Conservation (phyloP, 805 yeast genomes). For the Saccharomycopsis sp. region DNA sequence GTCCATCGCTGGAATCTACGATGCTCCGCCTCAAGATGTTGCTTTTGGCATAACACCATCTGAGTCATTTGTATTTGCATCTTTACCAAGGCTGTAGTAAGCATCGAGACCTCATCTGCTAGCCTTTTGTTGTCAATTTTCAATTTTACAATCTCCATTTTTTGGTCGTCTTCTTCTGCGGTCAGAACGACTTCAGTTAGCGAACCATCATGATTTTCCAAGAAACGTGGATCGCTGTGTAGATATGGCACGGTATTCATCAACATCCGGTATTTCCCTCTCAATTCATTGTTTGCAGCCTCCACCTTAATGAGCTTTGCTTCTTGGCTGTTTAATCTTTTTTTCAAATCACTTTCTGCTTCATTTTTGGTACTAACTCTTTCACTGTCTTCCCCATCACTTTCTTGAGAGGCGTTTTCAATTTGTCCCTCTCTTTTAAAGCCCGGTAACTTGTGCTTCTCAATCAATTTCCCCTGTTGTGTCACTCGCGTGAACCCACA, state of each 20-base stretch:
- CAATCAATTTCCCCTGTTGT: not conserved
- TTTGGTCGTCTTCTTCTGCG: not conserved
- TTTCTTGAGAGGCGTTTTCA: no score
- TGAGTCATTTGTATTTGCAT: constrained; percentile 14
- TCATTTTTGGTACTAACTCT: not conserved
- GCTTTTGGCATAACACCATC: constrained; percentile 5
- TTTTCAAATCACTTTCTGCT: constrained; percentile 6
- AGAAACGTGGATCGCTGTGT: not conserved
- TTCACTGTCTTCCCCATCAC: not conserved
- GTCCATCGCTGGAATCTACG: constrained; percentile 1
- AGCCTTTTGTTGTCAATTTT: constrained; percentile 10
- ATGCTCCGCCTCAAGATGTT: constrained; percentile 1
- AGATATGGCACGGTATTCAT: constrained; percentile 7
- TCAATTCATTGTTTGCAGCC: not conserved
- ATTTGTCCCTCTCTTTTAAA: no score
- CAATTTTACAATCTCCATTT: constrained; percentile 4
- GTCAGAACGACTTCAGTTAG: not conserved
- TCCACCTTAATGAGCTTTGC: not conserved
- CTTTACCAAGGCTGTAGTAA: constrained; percentile 1
- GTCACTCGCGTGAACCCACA: not conserved
- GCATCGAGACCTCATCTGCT: not conserved
- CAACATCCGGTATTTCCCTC: constrained; percentile 4
- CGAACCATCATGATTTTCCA: constrained; percentile 4
- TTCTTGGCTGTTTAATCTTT: constrained; percentile 23
- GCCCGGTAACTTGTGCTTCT: constrained; percentile 19